Evolutionary conservation across 495 filamentous ascomycete species (phyloP).

Genomic region (Zalerion maritima): DNA sequence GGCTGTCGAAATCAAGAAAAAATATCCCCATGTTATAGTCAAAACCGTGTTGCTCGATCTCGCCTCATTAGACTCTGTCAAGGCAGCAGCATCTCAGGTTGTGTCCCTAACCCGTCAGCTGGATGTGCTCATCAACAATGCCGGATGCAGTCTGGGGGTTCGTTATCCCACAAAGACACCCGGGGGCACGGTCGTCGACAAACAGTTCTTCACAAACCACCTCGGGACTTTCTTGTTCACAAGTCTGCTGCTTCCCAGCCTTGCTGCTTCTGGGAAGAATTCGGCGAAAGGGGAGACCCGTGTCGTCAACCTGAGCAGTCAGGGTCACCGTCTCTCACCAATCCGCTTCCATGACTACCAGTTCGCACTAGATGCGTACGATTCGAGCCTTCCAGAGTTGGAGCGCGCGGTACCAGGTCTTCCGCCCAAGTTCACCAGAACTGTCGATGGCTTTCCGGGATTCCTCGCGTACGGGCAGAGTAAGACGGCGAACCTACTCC

Average conservation of each 20-base stretch:
- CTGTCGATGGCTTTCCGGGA: conserved; percentile 36
- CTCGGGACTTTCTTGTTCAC: conserved; percentile 45
- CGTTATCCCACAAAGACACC: conserved; percentile 17
- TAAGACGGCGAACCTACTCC: conserved; percentile 49
- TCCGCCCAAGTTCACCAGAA: conserved; percentile 17
- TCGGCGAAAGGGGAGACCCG: conserved; percentile 21
- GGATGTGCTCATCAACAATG: conserved; percentile 45
- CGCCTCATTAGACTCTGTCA: conserved; percentile 28
- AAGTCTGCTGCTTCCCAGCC: conserved; percentile 35
- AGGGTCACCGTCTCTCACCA: conserved; percentile 35
- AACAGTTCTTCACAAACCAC: conserved; percentile 45
- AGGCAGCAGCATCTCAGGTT: conserved; percentile 27
- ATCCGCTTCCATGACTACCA: conserved; percentile 45
- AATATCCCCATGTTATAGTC: conserved; percentile 21
- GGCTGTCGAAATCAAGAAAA: conserved; percentile 18
- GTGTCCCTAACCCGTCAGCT: conserved; percentile 23
- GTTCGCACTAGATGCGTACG: conserved; percentile 32
- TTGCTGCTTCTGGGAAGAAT: conserved; percentile 21
- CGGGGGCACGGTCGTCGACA: conserved; percentile 34
- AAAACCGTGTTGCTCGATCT: conserved; percentile 30
- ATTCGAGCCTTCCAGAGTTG: conserved; percentile 23
- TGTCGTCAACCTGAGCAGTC: conserved; percentile 29
- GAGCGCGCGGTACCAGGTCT: conserved; percentile 15
- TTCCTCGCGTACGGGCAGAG: conserved; percentile 40
- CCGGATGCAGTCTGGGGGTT: conserved; percentile 16